Conservation (phyloP, 345 rosid species). For the Eucalyptus rudis region DNA sequence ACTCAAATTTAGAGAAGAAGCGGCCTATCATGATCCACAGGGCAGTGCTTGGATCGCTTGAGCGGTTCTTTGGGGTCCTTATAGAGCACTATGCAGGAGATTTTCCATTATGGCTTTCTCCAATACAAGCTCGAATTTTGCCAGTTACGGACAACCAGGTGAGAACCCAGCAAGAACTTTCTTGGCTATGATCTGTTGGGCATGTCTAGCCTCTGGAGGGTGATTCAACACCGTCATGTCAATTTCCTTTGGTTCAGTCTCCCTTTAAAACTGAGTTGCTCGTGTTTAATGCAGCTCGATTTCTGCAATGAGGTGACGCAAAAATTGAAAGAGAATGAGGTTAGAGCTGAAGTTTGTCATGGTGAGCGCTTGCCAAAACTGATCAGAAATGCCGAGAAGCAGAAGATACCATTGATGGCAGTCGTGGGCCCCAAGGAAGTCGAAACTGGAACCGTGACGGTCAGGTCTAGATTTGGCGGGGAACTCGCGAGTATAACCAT, state of each 20-base stretch:
- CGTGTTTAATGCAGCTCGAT: conserved; percentile 28
- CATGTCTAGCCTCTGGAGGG: neutral
- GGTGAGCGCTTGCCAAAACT: conserved; percentile 93
- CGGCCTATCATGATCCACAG: conserved; percentile 97
- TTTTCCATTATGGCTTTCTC: conserved; percentile 90
- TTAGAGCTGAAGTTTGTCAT: conserved; percentile 75
- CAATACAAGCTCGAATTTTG: conserved; percentile 76
- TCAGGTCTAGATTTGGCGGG: conserved; percentile 80
- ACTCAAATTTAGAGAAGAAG: conserved; percentile 65
- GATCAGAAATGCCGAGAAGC: conserved; percentile 85
- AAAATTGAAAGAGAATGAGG: conserved; percentile 42
- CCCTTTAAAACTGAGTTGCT: neutral
- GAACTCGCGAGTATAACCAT: conserved; percentile 63
- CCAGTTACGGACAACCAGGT: conserved; percentile 95
- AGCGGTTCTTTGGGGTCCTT: conserved; percentile 88
- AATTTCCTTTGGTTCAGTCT: neutral
- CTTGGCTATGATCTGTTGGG: neutral
- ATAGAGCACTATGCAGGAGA: conserved; percentile 98
- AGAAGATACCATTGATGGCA: conserved; percentile 82
- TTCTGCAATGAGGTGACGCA: conserved; percentile 50
- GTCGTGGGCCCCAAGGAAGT: conserved; percentile 90
- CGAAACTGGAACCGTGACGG: conserved; percentile 51
- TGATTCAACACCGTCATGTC: neutral
- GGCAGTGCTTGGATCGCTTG: conserved; percentile 89
- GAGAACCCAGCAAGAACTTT: neutral